Base-by-base conservation (phyloP, 495 filamentous ascomycete species). In the Daldinia vernicosa region DNA sequence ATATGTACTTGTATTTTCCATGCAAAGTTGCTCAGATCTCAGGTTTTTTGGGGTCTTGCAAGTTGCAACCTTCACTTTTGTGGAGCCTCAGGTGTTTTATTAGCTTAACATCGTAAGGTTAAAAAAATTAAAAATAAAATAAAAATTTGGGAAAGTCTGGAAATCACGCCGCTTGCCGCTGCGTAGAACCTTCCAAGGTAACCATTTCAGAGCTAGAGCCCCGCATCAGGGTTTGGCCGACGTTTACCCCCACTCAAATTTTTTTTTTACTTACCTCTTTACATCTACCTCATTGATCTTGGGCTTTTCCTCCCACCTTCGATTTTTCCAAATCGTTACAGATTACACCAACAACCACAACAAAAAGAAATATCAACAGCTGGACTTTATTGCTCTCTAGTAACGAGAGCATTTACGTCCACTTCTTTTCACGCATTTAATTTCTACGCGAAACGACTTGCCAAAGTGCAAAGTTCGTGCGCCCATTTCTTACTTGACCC, bases 311-410 rank as follows among this genome's bases (percentile, higher is more conserved):
- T 78, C 69, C 75, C 74, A 75, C 74, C 69, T 69, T 75, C 67
- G 63, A 71, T 70, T 69, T 61, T 71, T 67, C 58, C 56, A 67
- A 66, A 74, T 74, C 74, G 53, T 70, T 70, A 62, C 69, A 74
- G 54, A 74, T 77, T 71, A 74, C 9, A 78, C 62, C 71, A 75
- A 65, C 43, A 22, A 71, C 69, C 75, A 63, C 71, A 78, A 56
- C 40, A 37, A 53, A 67, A 76, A 66, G 37, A 58, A 68, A 74
- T 56, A 63, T 47, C 58, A 39, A 58, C 63, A 51, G 30, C 60
- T 74, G 78, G 79, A 80, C 79, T 69, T 76, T 77, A 74, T 78
- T 79, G 81, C 83, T 85, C 84, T 82, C 81, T 76, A 72, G 28
- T 61, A 60, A 74, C 74, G 78, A 75, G 79, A 81, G 70, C 67